Evolutionary conservation across 257 asterid species (phyloP).

Genomic region (Henckelia pumila): DNA sequence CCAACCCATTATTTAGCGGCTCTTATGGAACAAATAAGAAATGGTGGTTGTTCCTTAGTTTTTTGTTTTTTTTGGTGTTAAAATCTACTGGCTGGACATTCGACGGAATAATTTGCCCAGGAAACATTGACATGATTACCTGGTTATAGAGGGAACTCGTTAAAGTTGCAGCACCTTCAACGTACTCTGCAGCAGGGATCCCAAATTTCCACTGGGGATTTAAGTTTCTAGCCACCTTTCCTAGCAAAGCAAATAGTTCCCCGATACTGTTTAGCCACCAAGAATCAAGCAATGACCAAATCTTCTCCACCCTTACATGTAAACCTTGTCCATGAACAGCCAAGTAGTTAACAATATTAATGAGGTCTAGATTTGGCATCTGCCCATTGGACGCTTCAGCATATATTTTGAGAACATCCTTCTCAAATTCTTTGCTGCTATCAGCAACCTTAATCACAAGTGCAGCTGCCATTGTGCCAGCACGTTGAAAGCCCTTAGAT

Average conservation of each 20-base stretch:
- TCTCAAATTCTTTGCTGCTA: slow-evolving; percentile 46
- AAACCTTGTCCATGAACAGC: slow-evolving; percentile 90
- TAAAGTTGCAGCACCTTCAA: slow-evolving; percentile 86
- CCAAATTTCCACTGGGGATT: slow-evolving; percentile 82
- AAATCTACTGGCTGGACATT: neutral
- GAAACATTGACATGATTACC: slow-evolving; percentile 41
- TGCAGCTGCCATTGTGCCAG: slow-evolving; percentile 99
- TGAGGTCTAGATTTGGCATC: slow-evolving; percentile 95
- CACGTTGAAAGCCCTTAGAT: slow-evolving; percentile 66
- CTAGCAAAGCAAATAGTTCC: slow-evolving; percentile 49
- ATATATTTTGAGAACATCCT: slow-evolving; percentile 69
- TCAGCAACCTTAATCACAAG: slow-evolving; percentile 84
- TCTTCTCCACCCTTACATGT: slow-evolving; percentile 70
- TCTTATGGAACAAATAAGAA: neutral
- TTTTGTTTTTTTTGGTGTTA: neutral
- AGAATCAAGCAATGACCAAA: slow-evolving; percentile 67
- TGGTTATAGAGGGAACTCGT: slow-evolving; percentile 88
- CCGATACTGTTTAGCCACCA: slow-evolving; percentile 75
- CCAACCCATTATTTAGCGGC: neutral
- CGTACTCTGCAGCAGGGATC: slow-evolving; percentile 68
- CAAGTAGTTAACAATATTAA: slow-evolving; percentile 81
- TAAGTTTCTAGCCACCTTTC: slow-evolving; percentile 63
- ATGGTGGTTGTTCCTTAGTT: neutral
- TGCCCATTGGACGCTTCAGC: slow-evolving; percentile 99
- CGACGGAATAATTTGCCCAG: slow-evolving; percentile 11